A percentile compares a stretch with the other conserved stretches of the same genome.
phyloP scores from a whole-genome alignment of 2,329 filamentous ascomycete species.

The Apiospora saccharicola region DNA sequence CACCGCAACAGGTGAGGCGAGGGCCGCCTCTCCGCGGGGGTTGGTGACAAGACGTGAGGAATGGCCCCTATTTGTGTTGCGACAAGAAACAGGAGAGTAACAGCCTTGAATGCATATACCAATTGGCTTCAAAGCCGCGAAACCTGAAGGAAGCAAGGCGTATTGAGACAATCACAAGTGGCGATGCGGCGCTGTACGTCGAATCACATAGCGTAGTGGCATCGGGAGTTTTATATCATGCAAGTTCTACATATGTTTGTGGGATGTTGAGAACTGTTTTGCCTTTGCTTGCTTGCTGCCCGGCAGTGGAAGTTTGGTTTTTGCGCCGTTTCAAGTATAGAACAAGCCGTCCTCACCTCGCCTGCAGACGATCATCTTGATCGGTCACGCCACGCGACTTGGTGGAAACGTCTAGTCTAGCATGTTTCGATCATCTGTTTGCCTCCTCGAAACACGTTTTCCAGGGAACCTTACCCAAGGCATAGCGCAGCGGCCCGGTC shows the following conservation, averaged over 20 bases:
- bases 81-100: background rate
- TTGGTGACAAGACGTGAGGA: background rate
- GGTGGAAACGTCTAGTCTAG: background rate
- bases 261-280: background rate
- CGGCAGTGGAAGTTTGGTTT: background rate
- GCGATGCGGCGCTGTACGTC: background rate
- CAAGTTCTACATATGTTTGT: constrained; percentile 3
- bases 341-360: background rate
- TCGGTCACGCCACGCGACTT: background rate
- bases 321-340: background rate
- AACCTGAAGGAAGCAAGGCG: background rate
- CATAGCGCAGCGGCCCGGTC: background rate
- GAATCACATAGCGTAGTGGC: background rate
- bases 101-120: background rate
- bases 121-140: background rate
- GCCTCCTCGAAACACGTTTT: background rate
- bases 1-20: background rate
- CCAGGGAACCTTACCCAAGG: background rate
- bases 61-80: background rate
- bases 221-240: background rate
- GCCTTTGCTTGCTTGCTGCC: background rate
- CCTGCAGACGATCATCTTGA: background rate
- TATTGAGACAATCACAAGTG: constrained; percentile 9
- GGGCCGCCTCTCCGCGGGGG: background rate
- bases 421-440: background rate